A percentile compares a stretch with the other conserved stretches of the same genome.
Evolutionary conservation across 75 land plant genomes (phyloP).

Genomic region (Cupressus sempervirens): DNA sequence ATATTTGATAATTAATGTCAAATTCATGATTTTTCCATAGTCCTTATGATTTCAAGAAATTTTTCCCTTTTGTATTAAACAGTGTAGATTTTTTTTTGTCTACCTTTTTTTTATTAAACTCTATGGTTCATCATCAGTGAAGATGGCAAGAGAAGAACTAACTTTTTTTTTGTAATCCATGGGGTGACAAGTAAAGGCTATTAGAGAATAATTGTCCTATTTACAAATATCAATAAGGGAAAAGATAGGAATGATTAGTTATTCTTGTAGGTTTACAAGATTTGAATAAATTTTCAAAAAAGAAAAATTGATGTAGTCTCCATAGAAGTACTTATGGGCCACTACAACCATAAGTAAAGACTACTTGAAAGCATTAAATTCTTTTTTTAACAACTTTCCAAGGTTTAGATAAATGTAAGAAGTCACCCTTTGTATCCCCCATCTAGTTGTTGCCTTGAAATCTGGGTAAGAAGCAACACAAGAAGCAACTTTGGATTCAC

Average conservation of each 20-base stretch:
- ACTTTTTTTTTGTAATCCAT: no score
- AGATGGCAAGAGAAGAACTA: no score
- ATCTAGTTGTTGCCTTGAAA: conserved; percentile 82
- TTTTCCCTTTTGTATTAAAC: no score
- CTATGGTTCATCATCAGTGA: no score
- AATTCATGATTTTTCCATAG: no score
- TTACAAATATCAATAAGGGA: not conserved
- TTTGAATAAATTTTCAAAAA: not conserved
- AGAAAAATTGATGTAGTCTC: conserved; percentile 57
- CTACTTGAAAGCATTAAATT: conserved; percentile 75
- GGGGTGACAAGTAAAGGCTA: no score
- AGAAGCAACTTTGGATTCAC: conserved; percentile 89
- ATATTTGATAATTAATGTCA: no score
- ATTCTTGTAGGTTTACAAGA: not conserved
- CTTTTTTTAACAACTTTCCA: conserved; percentile 80
- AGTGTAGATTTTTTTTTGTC: no score
- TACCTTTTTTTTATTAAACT: no score
- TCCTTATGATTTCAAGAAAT: no score
- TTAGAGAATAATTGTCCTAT: no score
- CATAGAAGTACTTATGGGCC: conserved; percentile 93
- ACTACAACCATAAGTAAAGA: conserved; percentile 87
- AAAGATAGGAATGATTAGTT: not conserved
- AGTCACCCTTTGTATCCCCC: conserved; percentile 83
- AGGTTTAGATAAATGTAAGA: conserved; percentile 86
- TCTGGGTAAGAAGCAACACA: conserved; percentile 90